A percentile compares a stretch with the other conserved stretches of the same genome.
These are phyloP conservation scores for Mercurialis annua DNA, from an alignment of 345 rosid species.

Conservation along the genomic window DNA sequence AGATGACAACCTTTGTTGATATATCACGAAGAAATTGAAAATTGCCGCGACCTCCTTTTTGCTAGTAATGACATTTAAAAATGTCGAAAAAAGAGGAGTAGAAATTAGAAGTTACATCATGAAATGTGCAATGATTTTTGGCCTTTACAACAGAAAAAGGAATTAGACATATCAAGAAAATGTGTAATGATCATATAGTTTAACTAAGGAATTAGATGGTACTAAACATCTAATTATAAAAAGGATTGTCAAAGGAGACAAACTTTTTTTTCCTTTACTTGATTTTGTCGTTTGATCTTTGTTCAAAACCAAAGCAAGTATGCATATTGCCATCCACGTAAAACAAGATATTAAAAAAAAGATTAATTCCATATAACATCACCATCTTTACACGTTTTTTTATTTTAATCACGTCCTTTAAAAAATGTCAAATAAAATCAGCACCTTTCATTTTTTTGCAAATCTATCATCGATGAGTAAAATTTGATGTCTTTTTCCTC, in stretches of 20 bases:
- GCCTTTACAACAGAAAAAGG: constrained; percentile 8
- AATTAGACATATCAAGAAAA: constrained; percentile 2
- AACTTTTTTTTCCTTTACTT: neutral
- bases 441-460: no score
- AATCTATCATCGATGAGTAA: no score
- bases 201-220: neutral
- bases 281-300: constrained; percentile 7
- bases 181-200: constrained; percentile 1
- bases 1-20: constrained; percentile 1
- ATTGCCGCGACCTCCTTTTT: neutral
- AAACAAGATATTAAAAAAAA: constrained; percentile 2
- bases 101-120: constrained; percentile 5
- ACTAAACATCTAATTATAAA: neutral
- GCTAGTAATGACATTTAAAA: neutral
- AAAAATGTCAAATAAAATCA: no score
- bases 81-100: neutral
- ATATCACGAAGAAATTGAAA: neutral
- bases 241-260: neutral
- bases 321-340: constrained; percentile 4
- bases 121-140: constrained; percentile 12
- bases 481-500: no score
- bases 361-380: no score
- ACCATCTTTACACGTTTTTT: no score
- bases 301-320: neutral
- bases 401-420: no score